Percentiles rank a stretch among this genome's conserved stretches.
These are phyloP conservation scores for Termitomyces sp. DNA, from an alignment of 768 basidiomycete genomes.

Conservation along the genomic window DNA sequence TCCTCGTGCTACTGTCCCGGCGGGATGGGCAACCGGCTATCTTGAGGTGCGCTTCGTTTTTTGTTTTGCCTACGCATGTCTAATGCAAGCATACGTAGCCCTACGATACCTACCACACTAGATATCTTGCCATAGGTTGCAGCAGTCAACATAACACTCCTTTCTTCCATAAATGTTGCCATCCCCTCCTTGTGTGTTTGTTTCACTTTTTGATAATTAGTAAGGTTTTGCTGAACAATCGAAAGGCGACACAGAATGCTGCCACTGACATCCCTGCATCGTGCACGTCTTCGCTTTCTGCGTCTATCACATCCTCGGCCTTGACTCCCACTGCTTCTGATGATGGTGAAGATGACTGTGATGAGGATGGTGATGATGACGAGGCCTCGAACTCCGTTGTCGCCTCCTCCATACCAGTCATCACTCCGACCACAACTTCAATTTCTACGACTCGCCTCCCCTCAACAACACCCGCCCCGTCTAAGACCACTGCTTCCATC, in stretches of 20 bases:
- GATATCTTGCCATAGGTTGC: constrained; percentile 57
- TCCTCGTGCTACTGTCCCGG: constrained; percentile 33
- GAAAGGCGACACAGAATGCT: constrained; percentile 47
- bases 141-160: constrained; percentile 37
- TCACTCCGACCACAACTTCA: constrained; percentile 12
- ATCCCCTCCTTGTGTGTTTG: constrained; percentile 52
- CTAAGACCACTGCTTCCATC: constrained; percentile 14
- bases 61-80: not conserved
- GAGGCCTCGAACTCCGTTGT: constrained; percentile 7
- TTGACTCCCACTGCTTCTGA: constrained; percentile 22
- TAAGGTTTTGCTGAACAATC: not conserved
- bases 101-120: constrained; percentile 51
- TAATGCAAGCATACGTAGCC: constrained; percentile 22
- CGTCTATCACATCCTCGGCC: constrained; percentile 19
- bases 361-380: constrained; percentile 18
- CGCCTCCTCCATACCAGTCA: constrained; percentile 12
- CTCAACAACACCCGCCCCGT: constrained; percentile 12
- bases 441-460: constrained; percentile 9
- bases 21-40: constrained; percentile 35
- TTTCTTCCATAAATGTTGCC: constrained; percentile 70
- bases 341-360: constrained; percentile 27
- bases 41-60: constrained; percentile 34
- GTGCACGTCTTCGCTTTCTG: constrained; percentile 36
- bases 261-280: constrained; percentile 37
- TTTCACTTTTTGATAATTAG: not conserved